phyloP scores from a whole-genome alignment of 768 basidiomycete genomes.

The Russula abietina region DNA sequence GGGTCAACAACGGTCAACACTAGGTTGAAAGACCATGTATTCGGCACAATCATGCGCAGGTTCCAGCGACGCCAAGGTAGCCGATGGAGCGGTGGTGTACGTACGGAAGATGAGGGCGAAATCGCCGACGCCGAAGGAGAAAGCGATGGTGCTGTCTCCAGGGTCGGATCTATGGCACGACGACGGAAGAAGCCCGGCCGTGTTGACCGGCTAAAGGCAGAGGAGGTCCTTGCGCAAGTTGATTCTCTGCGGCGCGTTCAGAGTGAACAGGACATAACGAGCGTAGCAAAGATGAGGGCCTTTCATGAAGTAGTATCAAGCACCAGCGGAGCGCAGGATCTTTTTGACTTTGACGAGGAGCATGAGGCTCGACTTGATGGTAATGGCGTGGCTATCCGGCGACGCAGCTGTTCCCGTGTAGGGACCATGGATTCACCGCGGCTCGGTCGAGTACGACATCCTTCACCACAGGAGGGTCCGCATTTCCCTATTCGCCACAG shows the following conservation, averaged over 20 bases:
- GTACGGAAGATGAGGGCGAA: slow-evolving; percentile 55
- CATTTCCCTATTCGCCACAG: slow-evolving; percentile 30
- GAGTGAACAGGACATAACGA: slow-evolving; percentile 51
- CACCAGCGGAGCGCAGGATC: background rate
- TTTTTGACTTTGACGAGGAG: slow-evolving; percentile 26
- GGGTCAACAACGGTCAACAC: slow-evolving; percentile 94
- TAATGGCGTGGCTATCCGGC: slow-evolving; percentile 25
- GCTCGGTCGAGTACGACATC: slow-evolving; percentile 13
- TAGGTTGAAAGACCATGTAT: slow-evolving; percentile 91
- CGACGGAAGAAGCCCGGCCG: slow-evolving; percentile 41
- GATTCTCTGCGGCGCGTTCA: slow-evolving; percentile 54
- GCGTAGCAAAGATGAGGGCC: slow-evolving; percentile 27
- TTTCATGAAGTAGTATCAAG: slow-evolving; percentile 18
- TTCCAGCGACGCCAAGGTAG: slow-evolving; percentile 47
- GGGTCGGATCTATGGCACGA: slow-evolving; percentile 19
- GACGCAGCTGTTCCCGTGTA: slow-evolving; percentile 41
- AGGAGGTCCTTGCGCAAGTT: slow-evolving; percentile 35
- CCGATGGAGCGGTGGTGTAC: slow-evolving; percentile 30
- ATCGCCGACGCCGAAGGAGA: slow-evolving; percentile 35
- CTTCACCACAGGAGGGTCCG: slow-evolving; percentile 18
- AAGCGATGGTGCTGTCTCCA: slow-evolving; percentile 34
- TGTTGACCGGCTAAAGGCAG: slow-evolving; percentile 37
- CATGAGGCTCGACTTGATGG: slow-evolving; percentile 18
- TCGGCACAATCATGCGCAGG: slow-evolving; percentile 77
- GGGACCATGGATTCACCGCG: slow-evolving; percentile 25